Evolutionary conservation across 306 rosid species (phyloP), one percentile per base, ranked within the genome.

Genomic region (Ormosia emarginata): DNA sequence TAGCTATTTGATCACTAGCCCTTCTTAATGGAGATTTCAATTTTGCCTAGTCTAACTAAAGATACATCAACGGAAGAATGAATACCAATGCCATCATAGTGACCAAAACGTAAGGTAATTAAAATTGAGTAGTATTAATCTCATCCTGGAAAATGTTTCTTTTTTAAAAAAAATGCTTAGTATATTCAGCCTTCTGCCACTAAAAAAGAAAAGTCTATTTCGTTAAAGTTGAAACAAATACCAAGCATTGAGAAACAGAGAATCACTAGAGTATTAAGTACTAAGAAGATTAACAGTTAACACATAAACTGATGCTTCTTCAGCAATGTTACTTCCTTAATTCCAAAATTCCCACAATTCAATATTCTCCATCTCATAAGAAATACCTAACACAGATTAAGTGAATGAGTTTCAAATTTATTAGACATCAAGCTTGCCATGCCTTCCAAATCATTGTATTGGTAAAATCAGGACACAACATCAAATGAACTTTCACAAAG

Each of bases 291-390:
- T 15, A 57, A 67, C 50, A 57, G 15, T 32, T 6, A 49, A 50
- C 44, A 81, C 41, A 78, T 24, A 75, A 57, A 43, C 34, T 40
- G 12, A 77, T 17, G 43, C 9, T 70, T 39, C 55, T 55, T 63
- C 43, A 81, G 37, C 75, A 63, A 70, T 34, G 7, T 32, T 43
- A 8, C 64, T 41, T 64, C 33, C 15, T 36, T 57, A 40, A 73
- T 57, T 72, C 57, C 79, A 62, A 70, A 81, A 70, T 71, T 64
- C 71, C 47, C 57, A 50, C 36, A 17, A 74, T 5, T 58, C 84
- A 78, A 50, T 81, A 81, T 49, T 62, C 53, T 53, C 29, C 74
- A 69, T 79, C 76, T 75, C 81, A 74, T 18, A 74, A 75, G 15
- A 68, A 75, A 18, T 14, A 41, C 32, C 50, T 8, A 11, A 82